Evolutionary conservation across 1,139 yeast species (phyloP), one percentile per base, ranked within the genome.

Genomic region (Taiozyma onychis): DNA sequence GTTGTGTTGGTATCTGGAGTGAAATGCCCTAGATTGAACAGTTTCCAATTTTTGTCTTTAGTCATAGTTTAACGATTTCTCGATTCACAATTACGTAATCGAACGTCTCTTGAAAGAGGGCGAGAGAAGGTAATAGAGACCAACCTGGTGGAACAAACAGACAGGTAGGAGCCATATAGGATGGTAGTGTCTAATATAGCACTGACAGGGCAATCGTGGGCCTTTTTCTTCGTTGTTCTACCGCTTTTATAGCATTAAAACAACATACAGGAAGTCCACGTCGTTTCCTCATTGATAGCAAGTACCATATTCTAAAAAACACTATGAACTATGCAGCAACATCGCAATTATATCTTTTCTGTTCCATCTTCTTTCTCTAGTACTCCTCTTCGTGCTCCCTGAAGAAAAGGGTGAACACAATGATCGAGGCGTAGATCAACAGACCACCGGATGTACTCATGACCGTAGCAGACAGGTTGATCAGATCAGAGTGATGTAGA

Each of bases 401-500:
- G 73, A 86, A 85, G 58, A 85, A 85, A 80, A 88, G 76, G 21
- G 83, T 77, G 61, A 85, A 86, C 34, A 82, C 76, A 14, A 85
- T 81, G 44, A 86, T 85, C 57, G 86, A 86, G 11, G 76, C 66
- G 64, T 86, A 86, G n/a, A 86, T 85, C 48, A 84, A 75, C 54
- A 83, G 67, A 22, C 95, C 95, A 24, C 95, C 95, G 30, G 73
- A 54, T 44, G 81, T 74, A 69, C 90, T 81, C 85, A 85, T 80
- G 9, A 81, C 55, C 63, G 80, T 74, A 28, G 88, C 81, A 41
- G 83, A 79, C 30, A 80, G 63, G 21, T 74, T 75, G 39, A 85
- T 83, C 50, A 84, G 64, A 27, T 72, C 67, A 46, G 81, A 76
- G 64, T 85, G 91, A 64, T 75, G 81, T 43, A 86, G 74, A 8